These are phyloP conservation scores for Moelleriella libera DNA, from an alignment of 2,329 filamentous ascomycete species.

Conservation along the genomic window DNA sequence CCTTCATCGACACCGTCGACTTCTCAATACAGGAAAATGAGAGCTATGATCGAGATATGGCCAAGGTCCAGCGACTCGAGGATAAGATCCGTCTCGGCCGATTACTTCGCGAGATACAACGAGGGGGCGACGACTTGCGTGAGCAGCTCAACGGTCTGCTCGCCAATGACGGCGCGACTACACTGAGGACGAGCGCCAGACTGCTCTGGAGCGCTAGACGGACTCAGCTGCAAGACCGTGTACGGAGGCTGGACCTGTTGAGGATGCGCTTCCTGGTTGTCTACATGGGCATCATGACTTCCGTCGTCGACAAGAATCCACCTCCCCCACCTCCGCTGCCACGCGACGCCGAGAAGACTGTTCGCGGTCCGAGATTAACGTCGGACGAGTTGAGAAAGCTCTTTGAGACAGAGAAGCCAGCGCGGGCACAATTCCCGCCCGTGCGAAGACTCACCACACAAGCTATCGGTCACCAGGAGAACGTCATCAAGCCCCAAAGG, in stretches of 20 bases:
- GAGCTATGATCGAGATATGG: conserved; percentile 46
- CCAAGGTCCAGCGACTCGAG: conserved; percentile 41
- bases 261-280: conserved; percentile 51
- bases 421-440: conserved; percentile 17
- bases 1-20: conserved; percentile 46
- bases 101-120: conserved; percentile 48
- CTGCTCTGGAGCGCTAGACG: conserved; percentile 45
- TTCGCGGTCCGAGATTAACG: background rate
- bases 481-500: conserved; percentile 30
- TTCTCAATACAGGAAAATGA: conserved; percentile 51
- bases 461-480: conserved; percentile 36
- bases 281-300: conserved; percentile 44
- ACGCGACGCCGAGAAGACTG: conserved; percentile 20
- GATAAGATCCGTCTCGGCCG: conserved; percentile 46
- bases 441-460: conserved; percentile 39
- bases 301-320: conserved; percentile 19
- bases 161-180: conserved; percentile 26
- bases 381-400: conserved; percentile 11
- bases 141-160: conserved; percentile 42
- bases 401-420: conserved; percentile 8
- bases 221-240: conserved; percentile 38
- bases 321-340: conserved; percentile 14
- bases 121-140: conserved; percentile 43
- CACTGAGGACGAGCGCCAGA: conserved; percentile 32
- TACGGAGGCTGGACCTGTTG: conserved; percentile 44